Base-by-base conservation (phyloP, 768 basidiomycete species). In the Amanita polypyramis region DNA sequence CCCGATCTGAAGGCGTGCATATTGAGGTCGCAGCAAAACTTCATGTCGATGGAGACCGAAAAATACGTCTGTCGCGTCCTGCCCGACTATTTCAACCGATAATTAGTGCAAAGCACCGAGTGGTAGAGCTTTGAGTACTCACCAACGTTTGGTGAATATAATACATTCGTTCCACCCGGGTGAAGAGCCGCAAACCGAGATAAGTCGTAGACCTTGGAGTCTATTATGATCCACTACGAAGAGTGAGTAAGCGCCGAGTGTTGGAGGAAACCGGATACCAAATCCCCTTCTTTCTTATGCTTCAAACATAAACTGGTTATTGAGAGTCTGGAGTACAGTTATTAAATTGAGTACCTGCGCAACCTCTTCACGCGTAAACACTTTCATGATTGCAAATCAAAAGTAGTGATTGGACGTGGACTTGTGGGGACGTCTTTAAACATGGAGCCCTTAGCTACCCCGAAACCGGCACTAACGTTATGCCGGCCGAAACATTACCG, bases 221-320 rank as follows among this genome's bases (percentile, higher is more conserved):
- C 88, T 43, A 92, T 72, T 30, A 85, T 68, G 37, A 92, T 73
- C 88, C 91, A 93, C 80, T 91, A 55, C 2, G 35, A 32, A 45
- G 50, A 50, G 47, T 42, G 41, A 32, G 37, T 33, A 23, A 17
- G 17, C 42, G 17, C 11, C 32, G 17, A 29, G 14, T 2, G 10
- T 40, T 23, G 20, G 30, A 44, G 34, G 17, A 20, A 30, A 37
- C n/a, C 7, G 67, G 77, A 59, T 52, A 85, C 87, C 54, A 96
- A 63, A 62, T 94, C 82, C 41, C 85, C 88, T 56, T 82, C 78
- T 58, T 77, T 82, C 71, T 92, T 89, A 65, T 96, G 93, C 92
- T 96, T 53, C 9, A 43, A 39, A 36, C 27, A 33, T 44, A 25
- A 40, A 42, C 36, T 36, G 37, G 29, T 34, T 20, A 25, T 35